These are phyloP conservation scores for Purpureocillium takamizusanense DNA, from an alignment of 2,329 filamentous ascomycete species.

Conservation along the genomic window DNA sequence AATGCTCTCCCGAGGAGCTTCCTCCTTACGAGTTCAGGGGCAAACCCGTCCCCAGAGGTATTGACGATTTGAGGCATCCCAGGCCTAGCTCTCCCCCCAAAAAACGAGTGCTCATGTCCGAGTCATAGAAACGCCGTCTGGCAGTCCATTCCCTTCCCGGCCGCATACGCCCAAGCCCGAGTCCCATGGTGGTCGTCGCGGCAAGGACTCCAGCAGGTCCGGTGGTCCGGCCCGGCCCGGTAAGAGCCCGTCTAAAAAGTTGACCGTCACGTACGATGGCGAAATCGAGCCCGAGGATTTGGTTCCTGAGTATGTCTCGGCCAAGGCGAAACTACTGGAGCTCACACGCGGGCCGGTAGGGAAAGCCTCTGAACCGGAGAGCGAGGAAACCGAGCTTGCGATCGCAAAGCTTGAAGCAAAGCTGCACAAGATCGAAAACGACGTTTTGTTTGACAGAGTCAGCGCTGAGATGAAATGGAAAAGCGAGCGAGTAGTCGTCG, in stretches of 20 bases:
- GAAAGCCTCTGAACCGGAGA: neutral
- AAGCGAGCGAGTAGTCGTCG: slow-evolving; percentile 45
- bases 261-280: slow-evolving; percentile 47
- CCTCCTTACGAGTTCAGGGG: slow-evolving; percentile 54
- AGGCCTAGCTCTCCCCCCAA: no score
- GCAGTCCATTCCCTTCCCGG: slow-evolving; percentile 41
- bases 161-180: slow-evolving; percentile 37
- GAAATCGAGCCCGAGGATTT: slow-evolving; percentile 69
- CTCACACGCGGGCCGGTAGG: slow-evolving; percentile 17
- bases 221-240: slow-evolving; percentile 11
- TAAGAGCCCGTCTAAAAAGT: slow-evolving; percentile 28
- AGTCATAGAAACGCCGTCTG: slow-evolving; percentile 35
- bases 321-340: slow-evolving; percentile 60
- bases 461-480: slow-evolving; percentile 60
- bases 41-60: slow-evolving; percentile 29
- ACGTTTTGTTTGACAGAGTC: slow-evolving; percentile 64
- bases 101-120: no score
- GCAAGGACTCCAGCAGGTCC: slow-evolving; percentile 21
- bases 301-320: slow-evolving; percentile 66
- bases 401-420: slow-evolving; percentile 63
- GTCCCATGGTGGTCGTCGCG: slow-evolving; percentile 14
- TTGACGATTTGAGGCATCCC: neutral
- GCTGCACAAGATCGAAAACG: slow-evolving; percentile 66
- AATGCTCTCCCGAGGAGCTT: slow-evolving; percentile 60
- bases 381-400: slow-evolving; percentile 30